A percentile compares a stretch with the other conserved stretches of the same genome.
Evolutionary conservation across 2,329 filamentous ascomycete genomes (phyloP).

Genomic region (Colletotrichum eremochloae): DNA sequence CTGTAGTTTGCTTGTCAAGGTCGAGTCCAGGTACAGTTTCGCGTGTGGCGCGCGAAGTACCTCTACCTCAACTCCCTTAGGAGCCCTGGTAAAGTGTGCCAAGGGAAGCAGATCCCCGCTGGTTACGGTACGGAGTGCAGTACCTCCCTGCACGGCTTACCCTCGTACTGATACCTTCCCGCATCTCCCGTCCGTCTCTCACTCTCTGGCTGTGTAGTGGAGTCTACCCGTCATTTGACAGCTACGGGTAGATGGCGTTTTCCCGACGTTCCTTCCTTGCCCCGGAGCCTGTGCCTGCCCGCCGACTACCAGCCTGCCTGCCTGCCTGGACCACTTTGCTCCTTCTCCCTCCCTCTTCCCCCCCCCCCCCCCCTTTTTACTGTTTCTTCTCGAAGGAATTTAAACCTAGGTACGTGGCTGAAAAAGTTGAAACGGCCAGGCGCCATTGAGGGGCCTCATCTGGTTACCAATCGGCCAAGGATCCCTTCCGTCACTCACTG

Average conservation of each 20-base stretch:
- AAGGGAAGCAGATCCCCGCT: not conserved
- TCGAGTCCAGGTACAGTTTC: conserved; percentile 1
- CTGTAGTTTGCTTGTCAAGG: not conserved
- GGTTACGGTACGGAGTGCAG: not conserved
- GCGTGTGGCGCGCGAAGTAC: conserved; percentile 14
- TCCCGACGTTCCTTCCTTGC: conserved; percentile 21
- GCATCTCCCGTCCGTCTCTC: not conserved
- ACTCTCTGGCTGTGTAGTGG: conserved; percentile 30
- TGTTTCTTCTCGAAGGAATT: conserved; percentile 35
- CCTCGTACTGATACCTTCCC: not conserved
- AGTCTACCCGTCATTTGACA: conserved; percentile 41
- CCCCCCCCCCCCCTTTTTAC: conserved; percentile 10
- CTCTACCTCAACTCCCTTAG: not conserved
- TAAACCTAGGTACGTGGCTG: not conserved
- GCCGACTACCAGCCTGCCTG: not conserved
- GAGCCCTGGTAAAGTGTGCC: too few species aligned
- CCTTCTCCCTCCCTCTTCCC: not conserved
- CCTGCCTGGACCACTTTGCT: not conserved
- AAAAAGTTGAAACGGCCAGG: conserved; percentile 33
- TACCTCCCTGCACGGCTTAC: not conserved
- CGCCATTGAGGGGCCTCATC: conserved; percentile 22
- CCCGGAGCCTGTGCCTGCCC: conserved; percentile 4
- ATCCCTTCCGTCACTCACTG: not conserved
- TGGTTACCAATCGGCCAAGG: not conserved
- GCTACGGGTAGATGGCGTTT: conserved; percentile 40